Conservation (phyloP, 2,329 filamentous ascomycete genomes). For the Aspergillus neoniger region DNA sequence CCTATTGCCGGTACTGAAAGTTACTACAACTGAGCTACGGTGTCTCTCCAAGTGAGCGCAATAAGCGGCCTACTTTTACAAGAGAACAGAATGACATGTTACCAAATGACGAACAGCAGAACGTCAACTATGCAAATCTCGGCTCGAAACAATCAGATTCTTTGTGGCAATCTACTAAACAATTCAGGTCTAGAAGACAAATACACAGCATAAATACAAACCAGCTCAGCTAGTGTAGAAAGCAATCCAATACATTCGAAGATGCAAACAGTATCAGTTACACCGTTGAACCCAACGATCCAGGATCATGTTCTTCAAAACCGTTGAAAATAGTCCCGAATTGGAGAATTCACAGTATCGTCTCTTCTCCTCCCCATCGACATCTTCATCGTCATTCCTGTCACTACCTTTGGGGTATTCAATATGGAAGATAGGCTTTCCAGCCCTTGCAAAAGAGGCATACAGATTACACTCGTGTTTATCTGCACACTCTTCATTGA, state of each 20-base stretch:
- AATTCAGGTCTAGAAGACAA: too few relatives aligned
- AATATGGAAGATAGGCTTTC: constrained; percentile 72
- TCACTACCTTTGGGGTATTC: constrained; percentile 63
- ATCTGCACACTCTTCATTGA: constrained; percentile 70
- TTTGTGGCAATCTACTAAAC: too few relatives aligned
- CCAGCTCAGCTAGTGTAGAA: background rate
- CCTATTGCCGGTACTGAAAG: too few relatives aligned
- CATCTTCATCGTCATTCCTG: constrained; percentile 36
- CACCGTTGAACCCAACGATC: constrained; percentile 65
- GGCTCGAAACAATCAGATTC: too few relatives aligned
- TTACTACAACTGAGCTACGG: too few relatives aligned
- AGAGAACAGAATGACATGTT: too few relatives aligned
- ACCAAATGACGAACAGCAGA: too few relatives aligned
- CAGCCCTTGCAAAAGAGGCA: constrained; percentile 57
- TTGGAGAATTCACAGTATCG: constrained; percentile 52
- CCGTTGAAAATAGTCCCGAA: constrained; percentile 59
- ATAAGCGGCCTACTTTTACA: too few relatives aligned
- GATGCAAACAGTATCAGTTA: constrained; percentile 7
- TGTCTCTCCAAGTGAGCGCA: too few relatives aligned
- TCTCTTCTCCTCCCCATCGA: constrained; percentile 30
- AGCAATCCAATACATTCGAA: background rate
- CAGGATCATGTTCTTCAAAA: constrained; percentile 66
- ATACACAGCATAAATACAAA: background rate
- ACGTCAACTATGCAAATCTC: too few relatives aligned
- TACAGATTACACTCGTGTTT: constrained; percentile 62